A percentile compares a stretch with the other conserved stretches of the same genome.
Evolutionary conservation across 1,139 yeast species (phyloP).

Genomic region (Saccharomyces hybrid): DNA sequence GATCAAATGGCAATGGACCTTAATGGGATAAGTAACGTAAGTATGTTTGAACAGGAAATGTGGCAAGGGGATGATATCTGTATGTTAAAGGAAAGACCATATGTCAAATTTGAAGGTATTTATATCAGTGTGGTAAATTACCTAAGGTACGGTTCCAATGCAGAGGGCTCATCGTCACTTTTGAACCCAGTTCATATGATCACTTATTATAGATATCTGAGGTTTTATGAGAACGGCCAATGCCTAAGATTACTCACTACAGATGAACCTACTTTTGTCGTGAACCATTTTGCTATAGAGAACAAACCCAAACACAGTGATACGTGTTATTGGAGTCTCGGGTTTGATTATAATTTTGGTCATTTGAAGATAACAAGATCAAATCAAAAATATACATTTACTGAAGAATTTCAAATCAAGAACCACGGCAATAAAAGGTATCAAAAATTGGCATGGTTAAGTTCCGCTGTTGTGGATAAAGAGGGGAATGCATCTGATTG

Average conservation of each 20-base stretch:
- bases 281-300: slow-evolving; percentile 43
- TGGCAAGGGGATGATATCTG: slow-evolving; percentile 48
- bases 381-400: slow-evolving; percentile 54
- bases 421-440: slow-evolving; percentile 52
- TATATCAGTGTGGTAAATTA: slow-evolving; percentile 82
- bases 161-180: slow-evolving; percentile 62
- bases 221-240: slow-evolving; percentile 75
- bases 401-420: slow-evolving; percentile 52
- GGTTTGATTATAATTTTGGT: slow-evolving; percentile 42
- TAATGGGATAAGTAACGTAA: slow-evolving; percentile 39
- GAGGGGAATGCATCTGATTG: slow-evolving; percentile 50
- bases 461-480: slow-evolving; percentile 50
- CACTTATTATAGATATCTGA: slow-evolving; percentile 75
- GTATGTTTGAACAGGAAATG: slow-evolving; percentile 37
- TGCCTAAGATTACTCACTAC: slow-evolving; percentile 60
- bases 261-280: slow-evolving; percentile 56
- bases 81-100: slow-evolving; percentile 56
- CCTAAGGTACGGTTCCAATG: slow-evolving; percentile 68
- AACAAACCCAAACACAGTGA: slow-evolving; percentile 30
- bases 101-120: slow-evolving; percentile 70
- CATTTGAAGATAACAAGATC: slow-evolving; percentile 52
- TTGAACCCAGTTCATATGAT: slow-evolving; percentile 71
- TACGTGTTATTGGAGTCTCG: slow-evolving; percentile 46
- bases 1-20: slow-evolving; percentile 36
- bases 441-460: slow-evolving; percentile 61